phyloP scores from a whole-genome alignment of 306 rosid genomes.

The Herpetospermum pedunculosum region DNA sequence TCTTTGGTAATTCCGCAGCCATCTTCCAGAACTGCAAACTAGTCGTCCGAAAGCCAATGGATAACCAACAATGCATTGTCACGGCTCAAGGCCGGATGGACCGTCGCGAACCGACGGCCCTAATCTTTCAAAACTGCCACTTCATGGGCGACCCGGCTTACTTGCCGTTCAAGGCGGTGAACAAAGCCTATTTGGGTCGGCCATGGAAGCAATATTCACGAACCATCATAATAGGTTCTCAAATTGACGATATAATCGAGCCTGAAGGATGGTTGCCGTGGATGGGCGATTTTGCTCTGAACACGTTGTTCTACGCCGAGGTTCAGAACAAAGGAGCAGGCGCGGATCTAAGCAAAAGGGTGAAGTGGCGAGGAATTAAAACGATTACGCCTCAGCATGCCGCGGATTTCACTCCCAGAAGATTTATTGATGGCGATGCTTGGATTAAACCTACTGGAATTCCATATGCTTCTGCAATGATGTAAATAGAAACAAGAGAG shows the following conservation, averaged over 20 bases:
- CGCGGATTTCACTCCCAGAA: conserved; percentile 14
- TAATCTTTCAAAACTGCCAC: conserved; percentile 30
- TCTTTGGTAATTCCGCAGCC: conserved; percentile 11
- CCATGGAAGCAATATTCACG: conserved; percentile 44
- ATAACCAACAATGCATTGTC: conserved; percentile 22
- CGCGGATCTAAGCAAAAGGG: conserved; percentile 16
- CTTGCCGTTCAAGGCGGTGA: background rate
- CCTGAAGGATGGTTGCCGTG: conserved; percentile 32
- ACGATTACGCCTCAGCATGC: conserved; percentile 1
- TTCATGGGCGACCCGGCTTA: conserved; percentile 21
- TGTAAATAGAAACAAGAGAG: background rate
- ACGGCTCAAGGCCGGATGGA: conserved; percentile 30
- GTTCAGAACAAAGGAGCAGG: conserved; percentile 26
- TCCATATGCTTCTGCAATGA: conserved; percentile 9
- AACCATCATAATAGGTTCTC: conserved; percentile 30
- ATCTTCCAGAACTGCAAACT: conserved; percentile 30
- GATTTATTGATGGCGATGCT: conserved; percentile 12
- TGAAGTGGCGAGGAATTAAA: conserved; percentile 32
- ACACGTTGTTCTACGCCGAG: conserved; percentile 27
- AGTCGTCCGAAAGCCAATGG: conserved; percentile 15
- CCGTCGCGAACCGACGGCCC: background rate
- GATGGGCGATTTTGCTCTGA: background rate
- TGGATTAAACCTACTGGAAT: conserved; percentile 28
- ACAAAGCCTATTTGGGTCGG: conserved; percentile 27
- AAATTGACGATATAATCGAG: conserved; percentile 12